Evolutionary conservation across 2,329 filamentous ascomycete genomes (phyloP).

Genomic region (Hypoxylon sp.): DNA sequence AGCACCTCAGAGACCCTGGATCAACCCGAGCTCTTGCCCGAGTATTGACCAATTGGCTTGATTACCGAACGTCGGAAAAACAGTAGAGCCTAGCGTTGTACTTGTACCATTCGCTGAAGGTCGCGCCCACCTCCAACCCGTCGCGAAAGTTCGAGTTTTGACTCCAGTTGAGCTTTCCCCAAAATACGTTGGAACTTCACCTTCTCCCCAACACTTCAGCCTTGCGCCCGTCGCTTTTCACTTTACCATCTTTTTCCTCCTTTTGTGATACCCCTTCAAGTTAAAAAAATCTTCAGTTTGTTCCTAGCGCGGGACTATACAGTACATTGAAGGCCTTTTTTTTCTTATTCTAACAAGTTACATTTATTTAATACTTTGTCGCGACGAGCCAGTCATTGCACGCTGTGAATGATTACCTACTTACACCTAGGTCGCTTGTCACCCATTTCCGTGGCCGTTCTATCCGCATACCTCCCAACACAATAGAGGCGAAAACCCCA

Average conservation of each 20-base stretch:
- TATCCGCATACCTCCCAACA: too few relatives aligned
- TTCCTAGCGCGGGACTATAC: constrained; percentile 4
- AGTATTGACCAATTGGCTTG: constrained; percentile 32
- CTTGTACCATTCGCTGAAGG: constrained; percentile 39
- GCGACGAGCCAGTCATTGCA: too few relatives aligned
- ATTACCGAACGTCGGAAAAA: constrained; percentile 34
- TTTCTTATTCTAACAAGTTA: too few relatives aligned
- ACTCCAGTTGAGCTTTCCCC: constrained; percentile 29
- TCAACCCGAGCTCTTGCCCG: background rate
- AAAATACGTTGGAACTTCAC: constrained; percentile 1
- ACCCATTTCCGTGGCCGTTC: too few relatives aligned
- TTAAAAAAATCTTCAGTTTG: constrained; percentile 30
- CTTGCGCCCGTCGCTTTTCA: constrained; percentile 21
- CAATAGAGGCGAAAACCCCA: too few relatives aligned
- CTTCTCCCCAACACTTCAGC: constrained; percentile 13
- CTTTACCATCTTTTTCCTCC: constrained; percentile 27
- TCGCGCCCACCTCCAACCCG: constrained; percentile 37
- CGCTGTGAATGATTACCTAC: too few relatives aligned
- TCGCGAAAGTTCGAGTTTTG: constrained; percentile 35
- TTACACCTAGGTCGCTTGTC: too few relatives aligned
- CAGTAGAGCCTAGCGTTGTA: constrained; percentile 45
- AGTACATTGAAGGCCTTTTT: background rate
- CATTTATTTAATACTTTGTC: background rate
- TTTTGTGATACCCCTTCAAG: constrained; percentile 44
- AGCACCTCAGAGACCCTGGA: background rate